Evolutionary conservation across 441 rosid genomes (phyloP), one percentile per base, ranked within the genome.

Genomic region (Populus hybrid): DNA sequence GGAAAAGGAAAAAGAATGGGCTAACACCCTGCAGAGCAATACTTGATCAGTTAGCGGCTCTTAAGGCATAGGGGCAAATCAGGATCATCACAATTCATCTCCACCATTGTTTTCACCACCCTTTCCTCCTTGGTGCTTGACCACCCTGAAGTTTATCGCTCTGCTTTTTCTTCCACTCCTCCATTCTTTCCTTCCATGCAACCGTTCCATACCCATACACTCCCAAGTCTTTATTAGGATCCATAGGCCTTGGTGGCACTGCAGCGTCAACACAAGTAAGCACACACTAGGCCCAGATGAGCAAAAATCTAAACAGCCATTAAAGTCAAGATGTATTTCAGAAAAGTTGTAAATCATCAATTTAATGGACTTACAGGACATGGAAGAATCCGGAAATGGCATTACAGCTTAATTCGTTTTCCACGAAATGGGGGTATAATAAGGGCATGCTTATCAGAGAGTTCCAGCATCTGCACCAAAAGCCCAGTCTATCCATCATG

Each of bases 121-220:
- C 24, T 83, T 83, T 78, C 84, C 91, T 79, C 91, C 93, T 68
- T 87, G 89, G 59, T 90, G 97, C 86, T 84, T 87, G 84, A 92
- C 90, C 75, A 90, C n/a, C 92, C 82, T 91, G 90, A 82, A 91
- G 88, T 83, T 90, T 95, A 69, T 91, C 99, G 78, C 84, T 88
- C 83, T 94, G 99, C 81, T 89, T 94, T 80, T 83, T 91, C 86
- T 89, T 95, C 98, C 98, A 94, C 26, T 89, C 95, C 77, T 94
- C 97, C 97, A 95, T 95, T 45, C 91, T 81, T 74, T 92, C 94
- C 88, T 95, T 95, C 99, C 99, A 94, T 40, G 99, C 99, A 12
- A 95, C 92, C 53, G 90, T 94, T 77, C 99, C 99, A 80, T 92
- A 94, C 20, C n/a, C n/a, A n/a, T n/a, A n/a, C n/a, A n/a, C n/a